phyloP scores from a whole-genome alignment of 208 protist species.

The Kentomonas sorsogonicus region DNA sequence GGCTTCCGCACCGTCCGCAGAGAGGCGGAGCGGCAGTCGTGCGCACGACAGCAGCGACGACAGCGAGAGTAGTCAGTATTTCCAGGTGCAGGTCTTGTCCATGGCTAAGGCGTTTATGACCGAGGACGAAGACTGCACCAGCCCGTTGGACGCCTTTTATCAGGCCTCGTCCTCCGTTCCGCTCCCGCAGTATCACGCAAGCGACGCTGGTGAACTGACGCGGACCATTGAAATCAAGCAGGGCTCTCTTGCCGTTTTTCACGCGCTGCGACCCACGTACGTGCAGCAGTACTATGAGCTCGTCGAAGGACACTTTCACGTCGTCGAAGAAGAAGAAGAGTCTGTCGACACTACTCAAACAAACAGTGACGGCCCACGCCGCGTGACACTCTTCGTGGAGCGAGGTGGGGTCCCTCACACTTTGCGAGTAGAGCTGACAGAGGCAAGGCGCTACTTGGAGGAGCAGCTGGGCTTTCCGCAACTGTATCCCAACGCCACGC shows the following conservation, averaged over 20 bases:
- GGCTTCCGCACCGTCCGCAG: background rate
- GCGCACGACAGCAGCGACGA: background rate
- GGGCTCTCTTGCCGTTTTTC: constrained; percentile 32
- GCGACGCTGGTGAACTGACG: no score
- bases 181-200: background rate
- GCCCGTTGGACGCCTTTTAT: constrained; percentile 1
- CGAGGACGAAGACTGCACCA: constrained; percentile 9
- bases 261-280: constrained; percentile 21
- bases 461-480: constrained; percentile 4
- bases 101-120: constrained; percentile 1
- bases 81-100: constrained; percentile 6
- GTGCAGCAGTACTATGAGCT: constrained; percentile 35
- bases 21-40: background rate
- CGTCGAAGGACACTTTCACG: constrained; percentile 21
- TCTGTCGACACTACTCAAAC: no score
- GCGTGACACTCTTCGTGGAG: constrained; percentile 10
- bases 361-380: constrained; percentile 4
- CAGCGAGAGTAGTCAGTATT: background rate
- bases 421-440: background rate
- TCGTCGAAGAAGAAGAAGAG: constrained; percentile 3
- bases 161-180: constrained; percentile 10
- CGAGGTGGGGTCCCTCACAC: constrained; percentile 11
- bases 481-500: background rate
- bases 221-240: constrained; percentile 23
- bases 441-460: background rate